Evolutionary conservation across 2,329 filamentous ascomycete genomes (phyloP).

Genomic region (Leptographium lundbergii): DNA sequence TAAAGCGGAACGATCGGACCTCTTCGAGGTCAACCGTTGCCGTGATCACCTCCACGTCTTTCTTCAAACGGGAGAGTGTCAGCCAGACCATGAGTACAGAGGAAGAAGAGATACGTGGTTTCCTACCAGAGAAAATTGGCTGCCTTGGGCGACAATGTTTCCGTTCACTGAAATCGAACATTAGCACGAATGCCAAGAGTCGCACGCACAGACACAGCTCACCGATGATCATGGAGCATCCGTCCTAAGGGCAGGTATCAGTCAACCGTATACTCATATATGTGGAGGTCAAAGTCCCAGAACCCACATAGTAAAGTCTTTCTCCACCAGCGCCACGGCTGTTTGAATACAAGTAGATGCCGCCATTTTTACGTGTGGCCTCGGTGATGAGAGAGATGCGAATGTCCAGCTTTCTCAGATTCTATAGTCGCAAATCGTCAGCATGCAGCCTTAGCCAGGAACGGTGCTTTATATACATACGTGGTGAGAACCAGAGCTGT

Average conservation of each 20-base stretch:
- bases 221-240: slow-evolving; percentile 42
- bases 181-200: neutral
- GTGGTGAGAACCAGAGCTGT: slow-evolving; percentile 52
- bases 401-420: slow-evolving; percentile 21
- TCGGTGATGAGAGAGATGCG: slow-evolving; percentile 53
- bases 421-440: slow-evolving; percentile 14
- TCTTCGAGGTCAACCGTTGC: slow-evolving; percentile 61
- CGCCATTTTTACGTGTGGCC: slow-evolving; percentile 38
- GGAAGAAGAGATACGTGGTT: neutral
- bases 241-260: slow-evolving; percentile 25
- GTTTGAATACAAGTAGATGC: slow-evolving; percentile 45
- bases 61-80: slow-evolving; percentile 20
- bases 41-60: slow-evolving; percentile 52
- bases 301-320: slow-evolving; percentile 36
- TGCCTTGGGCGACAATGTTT: slow-evolving; percentile 51
- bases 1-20: slow-evolving; percentile 48
- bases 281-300: neutral
- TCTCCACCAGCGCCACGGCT: slow-evolving; percentile 31
- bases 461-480: slow-evolving; percentile 51
- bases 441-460: slow-evolving; percentile 36
- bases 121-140: slow-evolving; percentile 35
- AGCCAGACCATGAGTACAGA: slow-evolving; percentile 17
- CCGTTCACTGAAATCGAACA: slow-evolving; percentile 33
- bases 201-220: too few species aligned
- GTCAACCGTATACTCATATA: neutral